These are phyloP conservation scores for Colletotrichum spaethianum DNA, from an alignment of 2,329 filamentous ascomycete genomes.

Conservation along the genomic window DNA sequence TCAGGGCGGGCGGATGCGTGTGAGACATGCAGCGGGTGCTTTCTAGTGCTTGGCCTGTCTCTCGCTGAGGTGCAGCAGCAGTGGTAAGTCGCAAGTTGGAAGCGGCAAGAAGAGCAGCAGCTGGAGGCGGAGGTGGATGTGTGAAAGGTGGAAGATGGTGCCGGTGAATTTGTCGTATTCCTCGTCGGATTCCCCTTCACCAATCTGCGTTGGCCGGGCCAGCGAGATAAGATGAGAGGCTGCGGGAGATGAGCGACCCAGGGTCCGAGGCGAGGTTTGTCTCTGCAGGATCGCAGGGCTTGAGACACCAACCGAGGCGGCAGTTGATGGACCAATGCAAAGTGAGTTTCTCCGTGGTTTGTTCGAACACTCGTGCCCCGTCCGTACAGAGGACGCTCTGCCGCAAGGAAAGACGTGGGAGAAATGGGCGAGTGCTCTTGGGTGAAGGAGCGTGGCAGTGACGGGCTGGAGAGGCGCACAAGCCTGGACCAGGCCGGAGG, in stretches of 20 bases:
- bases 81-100: constrained; percentile 5
- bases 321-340: constrained; percentile 22
- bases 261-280: constrained; percentile 12
- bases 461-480: constrained; percentile 8
- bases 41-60: constrained; percentile 30
- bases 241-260: constrained; percentile 37
- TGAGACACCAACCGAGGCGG: constrained; percentile 26
- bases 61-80: constrained; percentile 38
- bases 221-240: constrained; percentile 37
- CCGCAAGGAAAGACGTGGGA: neutral
- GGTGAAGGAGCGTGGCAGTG: neutral
- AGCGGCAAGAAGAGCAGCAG: constrained; percentile 1
- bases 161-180: neutral
- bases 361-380: neutral
- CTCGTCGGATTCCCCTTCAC: constrained; percentile 13
- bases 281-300: constrained; percentile 26
- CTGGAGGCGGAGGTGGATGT: constrained; percentile 1
- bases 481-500: constrained; percentile 16
- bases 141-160: constrained; percentile 12
- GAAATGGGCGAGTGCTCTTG: neutral
- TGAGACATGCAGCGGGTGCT: constrained; percentile 35
- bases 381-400: neutral
- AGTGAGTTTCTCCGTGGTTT: neutral
- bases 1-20: constrained; percentile 12
- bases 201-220: constrained; percentile 33